Base-by-base conservation (phyloP, 2,329 filamentous ascomycete genomes). In the Aspergillus sergii region DNA sequence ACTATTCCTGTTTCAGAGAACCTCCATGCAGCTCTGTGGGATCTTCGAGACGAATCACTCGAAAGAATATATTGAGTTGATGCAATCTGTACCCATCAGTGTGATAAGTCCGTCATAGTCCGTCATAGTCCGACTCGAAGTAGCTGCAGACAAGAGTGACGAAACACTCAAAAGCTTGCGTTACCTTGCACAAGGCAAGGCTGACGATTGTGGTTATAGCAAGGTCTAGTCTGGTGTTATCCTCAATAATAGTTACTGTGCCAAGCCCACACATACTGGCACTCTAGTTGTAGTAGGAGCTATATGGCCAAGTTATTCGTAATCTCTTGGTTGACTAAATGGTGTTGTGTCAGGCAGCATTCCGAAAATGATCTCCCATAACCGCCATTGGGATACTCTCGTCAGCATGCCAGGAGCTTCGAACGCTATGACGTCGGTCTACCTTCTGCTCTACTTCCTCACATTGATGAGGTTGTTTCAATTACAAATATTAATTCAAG, bases 191-290 rank as follows among this genome's bases (percentile, higher is more conserved):
- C 14, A 36, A 36, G 4, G 16, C 34, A 36, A 16, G 14, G 14
- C 34, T 16, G 5, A 16, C 34, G 34, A 36, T 16, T n/a, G 8
- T 41, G 8, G 16, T n/a, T 41, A 41, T n/a, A 4, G 16, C 2
- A 7, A 41, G 9, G 16, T 19, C 16, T n/a, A 19, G 39, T 41
- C 16, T 41, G 39, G 1, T 41, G 39, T n/a, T 41, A 9, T n/a
- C 7, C 7, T 9, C 16, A 9, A 7, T 46, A 12, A 16, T 21
- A 14, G 63, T 50, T 12, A 66, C 62, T 12, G 12, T 68, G 7
- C 61, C 66, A 19, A 64, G 16, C 51, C 56, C 2, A 68, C 39
- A 43, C 53, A 19, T 30, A 59, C 21, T 69, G 61, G 63, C 57
- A 60, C 23, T 46, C 43, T 46, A 12, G 43, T 14, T 21, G 43